Evolutionary conservation across 2,329 filamentous ascomycete species (phyloP), one percentile per base, ranked within the genome.

Genomic region (Chrysoporthe puriensis): DNA sequence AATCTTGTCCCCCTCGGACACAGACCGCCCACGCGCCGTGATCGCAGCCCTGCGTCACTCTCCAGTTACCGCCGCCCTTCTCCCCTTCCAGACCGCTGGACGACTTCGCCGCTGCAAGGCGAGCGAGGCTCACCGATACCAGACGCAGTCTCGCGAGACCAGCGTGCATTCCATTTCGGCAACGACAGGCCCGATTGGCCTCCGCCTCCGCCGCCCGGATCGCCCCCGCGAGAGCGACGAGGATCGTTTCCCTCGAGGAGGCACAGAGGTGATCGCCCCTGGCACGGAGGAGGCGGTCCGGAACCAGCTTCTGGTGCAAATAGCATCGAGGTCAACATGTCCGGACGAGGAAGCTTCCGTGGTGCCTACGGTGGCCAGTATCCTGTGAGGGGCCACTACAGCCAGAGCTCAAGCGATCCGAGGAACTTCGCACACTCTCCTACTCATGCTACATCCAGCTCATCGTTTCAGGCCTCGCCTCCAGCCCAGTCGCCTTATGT

Each of bases 251-350:
- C 62, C 64, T 59, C 69, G 6, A 70, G 66, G 71, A 77, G 78
- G 74, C 72, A 75, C 40, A 80, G 77, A 71, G 77, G 75, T 36
- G 52, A 59, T 56, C 65, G 18, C 46, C 40, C 56, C 9, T 40
- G 58, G 11, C 46, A 32, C 13, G 57, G 16, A 52, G 59, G 18
- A 18, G 77, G 78, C 16, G 72, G 74, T 32, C 74, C 75, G 21
- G 75, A 78, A 63, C 74, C 79, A 59, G 78, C 79, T 57, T 83
- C 84, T 21, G 83, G 82, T 21, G 79, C 82, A 13, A 83, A 84
- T 14, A 85, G 83, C 62, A 76, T 83, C 50, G 84, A 86, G 72
- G 82, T 84, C 67, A 83, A 83, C 43, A 83, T 85, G 81, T 76
- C 77, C 21, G 79, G 80, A 16, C 78, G 83, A 56, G 79, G 80